These are phyloP conservation scores for Kernera saxatilis DNA, from an alignment of 345 rosid genomes.

Conservation along the genomic window DNA sequence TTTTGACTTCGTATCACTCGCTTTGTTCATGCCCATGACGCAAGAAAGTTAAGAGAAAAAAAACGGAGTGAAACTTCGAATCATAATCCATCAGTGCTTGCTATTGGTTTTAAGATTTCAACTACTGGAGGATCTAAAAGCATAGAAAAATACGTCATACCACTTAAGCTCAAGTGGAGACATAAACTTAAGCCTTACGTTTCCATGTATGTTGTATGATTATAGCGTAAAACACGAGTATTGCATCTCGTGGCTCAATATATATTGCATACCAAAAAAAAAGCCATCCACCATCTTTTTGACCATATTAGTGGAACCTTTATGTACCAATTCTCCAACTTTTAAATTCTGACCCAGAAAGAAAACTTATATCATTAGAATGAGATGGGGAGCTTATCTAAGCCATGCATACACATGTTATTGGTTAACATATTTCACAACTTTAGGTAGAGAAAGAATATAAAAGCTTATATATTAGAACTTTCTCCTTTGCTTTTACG, in stretches of 20 bases:
- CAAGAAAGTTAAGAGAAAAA: conserved; percentile 1
- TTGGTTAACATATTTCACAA: conserved; percentile 19
- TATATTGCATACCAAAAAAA: conserved; percentile 10
- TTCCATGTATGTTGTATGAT: conserved; percentile 21
- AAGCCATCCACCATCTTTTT: conserved; percentile 27
- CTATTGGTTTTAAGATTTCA: conserved; percentile 26
- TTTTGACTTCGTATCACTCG: conserved; percentile 30
- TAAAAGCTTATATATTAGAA: not conserved
- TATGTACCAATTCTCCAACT: conserved; percentile 20
- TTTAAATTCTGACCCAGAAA: conserved; percentile 16
- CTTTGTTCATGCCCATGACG: conserved; percentile 29
- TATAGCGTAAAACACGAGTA: conserved; percentile 17
- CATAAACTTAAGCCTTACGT: conserved; percentile 34
- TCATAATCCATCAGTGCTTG: conserved; percentile 24
- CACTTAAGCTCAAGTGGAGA: conserved; percentile 30
- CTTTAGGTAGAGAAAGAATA: conserved; percentile 13
- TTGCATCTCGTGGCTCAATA: conserved; percentile 19
- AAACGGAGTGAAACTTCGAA: conserved; percentile 25
- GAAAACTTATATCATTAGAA: conserved; percentile 11
- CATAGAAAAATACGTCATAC: conserved; percentile 26
- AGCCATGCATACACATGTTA: conserved; percentile 18
- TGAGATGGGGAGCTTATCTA: conserved; percentile 19
- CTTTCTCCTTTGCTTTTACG: conserved; percentile 17
- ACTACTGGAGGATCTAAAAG: conserved; percentile 27
- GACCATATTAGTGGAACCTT: conserved; percentile 34